These are phyloP conservation scores for Penicillium sp. DNA, from an alignment of 2,329 filamentous ascomycete species.

Conservation along the genomic window DNA sequence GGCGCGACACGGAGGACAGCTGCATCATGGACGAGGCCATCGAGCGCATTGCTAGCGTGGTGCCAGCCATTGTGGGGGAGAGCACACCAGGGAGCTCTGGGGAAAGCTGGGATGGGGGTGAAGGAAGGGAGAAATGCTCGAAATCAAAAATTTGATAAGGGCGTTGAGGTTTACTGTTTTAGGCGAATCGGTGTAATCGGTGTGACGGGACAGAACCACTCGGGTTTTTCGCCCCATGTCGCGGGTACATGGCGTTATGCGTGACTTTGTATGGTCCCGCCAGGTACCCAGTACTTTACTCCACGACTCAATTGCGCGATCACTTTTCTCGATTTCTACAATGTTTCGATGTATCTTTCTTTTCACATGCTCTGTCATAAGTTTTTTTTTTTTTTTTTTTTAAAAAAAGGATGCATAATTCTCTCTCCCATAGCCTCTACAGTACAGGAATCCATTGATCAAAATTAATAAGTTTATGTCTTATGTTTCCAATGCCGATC, in stretches of 20 bases:
- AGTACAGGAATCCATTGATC: neutral
- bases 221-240: neutral
- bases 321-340: neutral
- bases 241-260: neutral
- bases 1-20: conserved; percentile 39
- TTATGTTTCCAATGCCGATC: neutral
- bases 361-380: too few species aligned
- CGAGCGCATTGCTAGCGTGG: conserved; percentile 35
- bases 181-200: conserved; percentile 38
- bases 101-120: conserved; percentile 9
- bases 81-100: conserved; percentile 17
- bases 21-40: conserved; percentile 36
- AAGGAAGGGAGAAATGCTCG: conserved; percentile 9
- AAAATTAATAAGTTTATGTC: neutral
- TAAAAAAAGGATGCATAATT: neutral
- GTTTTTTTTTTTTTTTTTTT: too few species aligned
- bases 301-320: neutral
- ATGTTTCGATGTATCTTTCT: neutral
- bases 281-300: neutral
- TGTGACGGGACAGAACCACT: neutral
- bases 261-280: neutral
- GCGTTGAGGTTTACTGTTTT: conserved; percentile 29
- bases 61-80: conserved; percentile 36
- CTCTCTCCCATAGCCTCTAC: neutral
- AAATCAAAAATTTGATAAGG: conserved; percentile 24